A percentile compares a stretch with the other conserved stretches of the same genome.
These are phyloP conservation scores for Euclidium syriacum DNA, from an alignment of 345 rosid genomes.

Conservation along the genomic window DNA sequence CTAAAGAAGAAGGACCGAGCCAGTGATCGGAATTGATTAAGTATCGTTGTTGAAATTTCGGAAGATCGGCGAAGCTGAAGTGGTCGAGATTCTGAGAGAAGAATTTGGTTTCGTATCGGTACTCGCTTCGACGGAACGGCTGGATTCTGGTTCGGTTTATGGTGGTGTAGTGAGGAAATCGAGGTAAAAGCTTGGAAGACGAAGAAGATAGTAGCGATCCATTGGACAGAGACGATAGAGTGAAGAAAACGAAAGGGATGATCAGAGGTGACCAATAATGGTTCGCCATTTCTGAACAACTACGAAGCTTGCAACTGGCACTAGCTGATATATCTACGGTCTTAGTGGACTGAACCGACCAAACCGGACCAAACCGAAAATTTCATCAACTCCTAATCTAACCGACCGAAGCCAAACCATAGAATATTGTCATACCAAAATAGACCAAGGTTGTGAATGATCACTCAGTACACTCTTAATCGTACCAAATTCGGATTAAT, in stretches of 20 bases:
- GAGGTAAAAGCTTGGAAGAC: conserved; percentile 25
- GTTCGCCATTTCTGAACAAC: conserved; percentile 33
- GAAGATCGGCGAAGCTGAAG: conserved; percentile 68
- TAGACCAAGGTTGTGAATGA: too few species aligned
- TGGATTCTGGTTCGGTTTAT: conserved; percentile 18
- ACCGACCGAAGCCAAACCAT: too few species aligned
- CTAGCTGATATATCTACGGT: background rate
- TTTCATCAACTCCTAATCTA: background rate
- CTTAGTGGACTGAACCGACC: background rate
- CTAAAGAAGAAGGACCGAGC: conserved; percentile 48
- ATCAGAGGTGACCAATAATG: conserved; percentile 1
- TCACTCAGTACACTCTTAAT: too few species aligned
- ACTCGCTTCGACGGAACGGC: conserved; percentile 1
- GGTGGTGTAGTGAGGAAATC: conserved; percentile 33
- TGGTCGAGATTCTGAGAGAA: conserved; percentile 67
- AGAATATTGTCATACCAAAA: too few species aligned
- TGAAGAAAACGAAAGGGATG: conserved; percentile 6
- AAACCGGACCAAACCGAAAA: background rate
- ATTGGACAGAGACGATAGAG: background rate
- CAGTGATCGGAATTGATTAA: conserved; percentile 64
- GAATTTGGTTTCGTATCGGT: conserved; percentile 56
- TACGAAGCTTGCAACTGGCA: background rate
- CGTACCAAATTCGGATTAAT: too few species aligned
- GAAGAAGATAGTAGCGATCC: conserved; percentile 22
- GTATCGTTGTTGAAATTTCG: conserved; percentile 58